Percentiles rank a stretch among this genome's conserved stretches.
Conservation (phyloP, 148 eudicot genomes). For the Vaccinium vitisidaea region DNA sequence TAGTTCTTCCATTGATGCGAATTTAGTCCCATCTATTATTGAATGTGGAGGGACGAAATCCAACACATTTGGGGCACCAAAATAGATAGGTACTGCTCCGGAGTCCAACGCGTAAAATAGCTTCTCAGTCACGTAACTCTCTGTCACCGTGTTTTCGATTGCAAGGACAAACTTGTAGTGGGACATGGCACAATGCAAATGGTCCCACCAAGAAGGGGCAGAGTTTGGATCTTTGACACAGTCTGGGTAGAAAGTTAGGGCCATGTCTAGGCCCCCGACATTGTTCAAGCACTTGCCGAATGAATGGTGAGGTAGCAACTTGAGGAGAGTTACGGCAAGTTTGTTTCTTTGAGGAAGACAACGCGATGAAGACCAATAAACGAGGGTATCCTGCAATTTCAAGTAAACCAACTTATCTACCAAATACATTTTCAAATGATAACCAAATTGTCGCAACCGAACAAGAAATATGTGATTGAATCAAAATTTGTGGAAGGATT, state of each 20-base stretch:
- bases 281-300: slow-evolving; percentile 98
- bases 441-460: background rate
- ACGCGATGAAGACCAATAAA: slow-evolving; percentile 99
- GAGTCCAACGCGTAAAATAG: slow-evolving; percentile 86
- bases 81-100: slow-evolving; percentile 89
- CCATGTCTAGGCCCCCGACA: slow-evolving; percentile 85
- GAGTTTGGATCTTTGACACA: slow-evolving; percentile 49
- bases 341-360: slow-evolving; percentile 76
- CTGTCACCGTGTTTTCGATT: slow-evolving; percentile 85
- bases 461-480: background rate
- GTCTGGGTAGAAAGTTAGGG: slow-evolving; percentile 78
- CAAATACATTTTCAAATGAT: background rate
- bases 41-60: slow-evolving; percentile 95
- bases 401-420: slow-evolving; percentile 1
- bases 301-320: slow-evolving; percentile 74
- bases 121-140: slow-evolving; percentile 96
- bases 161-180: slow-evolving; percentile 94
- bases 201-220: slow-evolving; percentile 96
- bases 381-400: slow-evolving; percentile 62
- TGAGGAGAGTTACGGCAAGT: slow-evolving; percentile 62
- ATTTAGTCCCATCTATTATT: slow-evolving; percentile 81
- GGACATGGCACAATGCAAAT: slow-evolving; percentile 96
- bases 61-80: slow-evolving; percentile 93
- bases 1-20: slow-evolving; percentile 64
- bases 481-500: background rate